Base-by-base conservation (phyloP, 2,329 filamentous ascomycete genomes). In the Microsporum audouinii region DNA sequence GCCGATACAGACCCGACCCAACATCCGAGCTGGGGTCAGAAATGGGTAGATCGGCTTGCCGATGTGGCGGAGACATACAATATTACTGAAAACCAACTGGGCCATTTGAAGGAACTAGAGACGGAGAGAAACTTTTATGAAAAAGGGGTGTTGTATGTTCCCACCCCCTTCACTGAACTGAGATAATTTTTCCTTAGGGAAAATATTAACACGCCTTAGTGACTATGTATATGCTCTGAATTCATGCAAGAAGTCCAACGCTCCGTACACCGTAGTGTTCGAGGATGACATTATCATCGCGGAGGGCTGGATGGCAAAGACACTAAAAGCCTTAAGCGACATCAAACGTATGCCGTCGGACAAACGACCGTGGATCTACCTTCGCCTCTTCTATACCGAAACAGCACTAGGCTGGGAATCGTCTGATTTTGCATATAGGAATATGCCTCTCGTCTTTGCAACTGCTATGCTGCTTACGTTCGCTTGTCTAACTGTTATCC, bases 211-310 rank as follows among this genome's bases (percentile, higher is more conserved):
- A 10, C 6, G 17, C 2, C 31, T 17, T 53, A 61, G 56, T 47
- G 71, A 73, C 58, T 74, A 73, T 57, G 65, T 66, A 36, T 70
- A 73, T 58, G 65, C 66, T 2, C 60, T 75, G 3, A 57, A 66
- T 3, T 36, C 62, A 36, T 75, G 72, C 61, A 65, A 70, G 17
- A 31, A 65, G 5, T 69, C 67, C 2, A 66, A 65, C 4, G 68
- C 71, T 0, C 68, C 69, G 2, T 75, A 72, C 58, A 73, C 71
- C 17, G 66, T 66, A 10, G 68, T 75, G 4, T 71, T 74, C 60
- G 73, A 75, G 62, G 73, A 75, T 63, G 71, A 75, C 49, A 70
- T 74, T 41, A 68, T 74, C 29, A 64, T 73, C 17, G 71, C 71
- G 1, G 69, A 72, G n/a, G 72, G 72, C 14, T 75, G 73, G 72